Evolutionary conservation across 805 yeast genomes (phyloP).

Genomic region (Hanseniaspora vineae): DNA sequence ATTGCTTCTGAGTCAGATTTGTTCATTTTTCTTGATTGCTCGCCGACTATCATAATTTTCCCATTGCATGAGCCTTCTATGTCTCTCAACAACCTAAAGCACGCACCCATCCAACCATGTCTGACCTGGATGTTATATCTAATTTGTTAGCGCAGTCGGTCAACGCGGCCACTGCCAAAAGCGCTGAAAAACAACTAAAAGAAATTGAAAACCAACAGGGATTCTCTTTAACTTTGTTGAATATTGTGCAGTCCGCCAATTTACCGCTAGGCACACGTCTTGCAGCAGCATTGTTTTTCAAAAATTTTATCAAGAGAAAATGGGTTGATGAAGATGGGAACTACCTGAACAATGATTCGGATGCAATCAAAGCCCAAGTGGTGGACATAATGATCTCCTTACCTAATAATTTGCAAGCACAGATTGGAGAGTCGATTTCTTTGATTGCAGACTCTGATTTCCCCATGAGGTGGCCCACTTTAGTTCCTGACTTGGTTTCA

Average conservation of each 20-base stretch:
- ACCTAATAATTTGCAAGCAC: conserved; percentile 74
- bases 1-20: no score
- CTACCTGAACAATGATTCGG: conserved; percentile 56
- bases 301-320: conserved; percentile 68
- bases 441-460: conserved; percentile 92
- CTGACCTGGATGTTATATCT: conserved; percentile 42
- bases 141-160: conserved; percentile 50
- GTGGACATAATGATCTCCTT: conserved; percentile 74
- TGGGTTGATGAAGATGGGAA: conserved; percentile 90
- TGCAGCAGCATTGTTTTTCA: conserved; percentile 85
- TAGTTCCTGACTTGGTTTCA: conserved; percentile 60
- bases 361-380: conserved; percentile 59
- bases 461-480: conserved; percentile 76
- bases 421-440: conserved; percentile 87
- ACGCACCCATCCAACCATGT: conserved; percentile 14
- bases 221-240: conserved; percentile 62
- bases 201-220: conserved; percentile 55
- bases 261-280: conserved; percentile 48
- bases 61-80: no score
- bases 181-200: conserved; percentile 53
- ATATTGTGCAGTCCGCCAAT: conserved; percentile 55
- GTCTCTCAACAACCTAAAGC: no score
- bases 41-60: no score
- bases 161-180: conserved; percentile 47
- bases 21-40: neutral